These are phyloP conservation scores for Penicillium polonicum DNA, from an alignment of 2,329 filamentous ascomycete species.

Conservation along the genomic window DNA sequence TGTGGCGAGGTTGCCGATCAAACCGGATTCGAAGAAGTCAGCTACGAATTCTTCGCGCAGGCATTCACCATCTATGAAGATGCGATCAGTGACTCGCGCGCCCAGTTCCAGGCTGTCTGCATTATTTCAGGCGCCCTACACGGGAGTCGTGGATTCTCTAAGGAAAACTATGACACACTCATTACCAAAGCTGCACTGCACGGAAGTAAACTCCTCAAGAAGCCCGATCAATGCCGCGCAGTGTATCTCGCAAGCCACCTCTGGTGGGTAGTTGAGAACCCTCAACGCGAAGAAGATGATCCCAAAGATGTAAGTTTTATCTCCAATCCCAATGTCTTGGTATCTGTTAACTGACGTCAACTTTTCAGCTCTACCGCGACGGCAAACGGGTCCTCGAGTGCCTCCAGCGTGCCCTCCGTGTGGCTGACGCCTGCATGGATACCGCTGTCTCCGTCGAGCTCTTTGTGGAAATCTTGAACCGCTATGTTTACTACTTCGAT, in stretches of 20 bases:
- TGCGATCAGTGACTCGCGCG: conserved; percentile 89
- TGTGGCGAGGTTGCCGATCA: conserved; percentile 92
- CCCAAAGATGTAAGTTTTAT: conserved; percentile 65
- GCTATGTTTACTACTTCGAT: conserved; percentile 99
- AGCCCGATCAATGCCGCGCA: conserved; percentile 95
- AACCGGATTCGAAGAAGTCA: conserved; percentile 88
- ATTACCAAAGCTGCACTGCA: conserved; percentile 98
- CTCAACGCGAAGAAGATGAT: conserved; percentile 74
- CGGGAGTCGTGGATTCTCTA: conserved; percentile 83
- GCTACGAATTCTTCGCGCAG: conserved; percentile 97
- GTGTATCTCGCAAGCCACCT: conserved; percentile 95
- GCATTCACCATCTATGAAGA: conserved; percentile 98
- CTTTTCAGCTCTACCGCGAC: conserved; percentile 79
- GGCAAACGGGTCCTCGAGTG: conserved; percentile 97
- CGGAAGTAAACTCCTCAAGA: conserved; percentile 93
- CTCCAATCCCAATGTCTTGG: conserved; percentile 17
- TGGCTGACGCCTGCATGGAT: conserved; percentile 99
- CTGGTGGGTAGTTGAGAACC: conserved; percentile 93
- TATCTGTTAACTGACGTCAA: conserved; percentile 7
- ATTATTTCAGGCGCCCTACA: conserved; percentile 88
- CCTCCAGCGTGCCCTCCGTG: conserved; percentile 87
- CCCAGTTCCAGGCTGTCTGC: conserved; percentile 96
- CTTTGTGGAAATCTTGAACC: conserved; percentile 96
- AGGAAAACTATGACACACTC: conserved; percentile 97
- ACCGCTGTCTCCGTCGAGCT: conserved; percentile 94